A percentile compares a stretch with the other conserved stretches of the same genome.
Conservation (phyloP, 2,329 filamentous ascomycete genomes). For the Fusarium guadeloupense region DNA sequence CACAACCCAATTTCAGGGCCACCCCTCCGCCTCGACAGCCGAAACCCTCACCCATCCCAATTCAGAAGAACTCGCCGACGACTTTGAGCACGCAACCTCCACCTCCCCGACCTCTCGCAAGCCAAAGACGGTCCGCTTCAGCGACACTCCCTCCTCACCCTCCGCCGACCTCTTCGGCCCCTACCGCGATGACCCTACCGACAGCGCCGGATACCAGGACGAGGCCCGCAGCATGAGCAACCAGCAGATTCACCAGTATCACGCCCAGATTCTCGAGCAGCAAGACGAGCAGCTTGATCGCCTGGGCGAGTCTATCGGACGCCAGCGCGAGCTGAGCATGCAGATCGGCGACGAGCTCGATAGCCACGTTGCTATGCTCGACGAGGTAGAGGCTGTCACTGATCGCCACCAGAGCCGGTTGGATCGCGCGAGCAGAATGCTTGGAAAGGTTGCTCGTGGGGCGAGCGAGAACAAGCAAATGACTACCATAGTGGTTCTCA, state of each 20-base stretch:
- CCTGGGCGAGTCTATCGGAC: constrained; percentile 83
- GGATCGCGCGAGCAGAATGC: constrained; percentile 75
- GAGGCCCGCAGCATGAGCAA: constrained; percentile 74
- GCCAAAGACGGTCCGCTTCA: constrained; percentile 86
- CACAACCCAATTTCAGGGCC: constrained; percentile 80
- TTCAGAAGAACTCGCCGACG: constrained; percentile 66
- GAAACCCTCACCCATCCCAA: constrained; percentile 69
- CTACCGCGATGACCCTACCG: constrained; percentile 75
- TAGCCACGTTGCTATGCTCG: constrained; percentile 85
- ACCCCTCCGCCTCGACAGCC: constrained; percentile 60
- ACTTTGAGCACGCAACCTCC: constrained; percentile 72
- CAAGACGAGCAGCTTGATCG: constrained; percentile 94
- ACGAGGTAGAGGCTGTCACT: constrained; percentile 85
- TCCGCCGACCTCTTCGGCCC: constrained; percentile 59
- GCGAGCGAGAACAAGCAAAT: constrained; percentile 90
- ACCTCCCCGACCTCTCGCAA: constrained; percentile 46
- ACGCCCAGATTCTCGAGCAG: constrained; percentile 80
- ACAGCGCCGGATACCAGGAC: constrained; percentile 66
- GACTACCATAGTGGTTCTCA: constrained; percentile 81
- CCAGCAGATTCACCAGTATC: constrained; percentile 86
- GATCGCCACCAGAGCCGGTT: constrained; percentile 83
- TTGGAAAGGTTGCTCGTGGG: constrained; percentile 76
- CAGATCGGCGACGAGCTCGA: constrained; percentile 97
- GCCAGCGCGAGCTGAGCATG: constrained; percentile 92
- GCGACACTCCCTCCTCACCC: constrained; percentile 65